These are phyloP conservation scores for Aspergillus sclerotialis DNA, from an alignment of 2,329 filamentous ascomycete species.

Conservation along the genomic window DNA sequence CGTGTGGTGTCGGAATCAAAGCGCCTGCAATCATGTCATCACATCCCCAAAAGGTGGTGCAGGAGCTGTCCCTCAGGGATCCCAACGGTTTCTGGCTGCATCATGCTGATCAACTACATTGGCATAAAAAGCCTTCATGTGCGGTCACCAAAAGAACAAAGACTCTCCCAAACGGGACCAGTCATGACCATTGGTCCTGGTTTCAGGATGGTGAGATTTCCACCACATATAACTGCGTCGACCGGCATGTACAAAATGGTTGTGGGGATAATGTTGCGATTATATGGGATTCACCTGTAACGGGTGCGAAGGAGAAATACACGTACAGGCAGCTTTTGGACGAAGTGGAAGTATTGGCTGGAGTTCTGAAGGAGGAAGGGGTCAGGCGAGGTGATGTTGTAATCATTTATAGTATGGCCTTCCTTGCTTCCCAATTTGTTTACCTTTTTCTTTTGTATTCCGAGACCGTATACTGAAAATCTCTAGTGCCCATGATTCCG, in stretches of 20 bases:
- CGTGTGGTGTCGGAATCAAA: conserved; percentile 1
- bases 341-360: conserved; percentile 76
- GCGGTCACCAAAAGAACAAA: conserved; percentile 57
- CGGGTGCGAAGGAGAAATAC: conserved; percentile 60
- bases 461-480: background rate
- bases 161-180: conserved; percentile 51
- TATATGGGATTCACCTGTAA: conserved; percentile 82
- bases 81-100: conserved; percentile 68
- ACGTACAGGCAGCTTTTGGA: conserved; percentile 70
- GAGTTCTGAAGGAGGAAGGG: conserved; percentile 73
- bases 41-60: conserved; percentile 44
- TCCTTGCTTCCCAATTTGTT: conserved; percentile 6
- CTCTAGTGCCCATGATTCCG: conserved; percentile 89
- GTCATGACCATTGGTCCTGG: conserved; percentile 79
- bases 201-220: conserved; percentile 84
- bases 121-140: conserved; percentile 67
- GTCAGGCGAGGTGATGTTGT: conserved; percentile 80
- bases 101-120: conserved; percentile 69
- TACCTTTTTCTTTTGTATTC: conserved; percentile 1
- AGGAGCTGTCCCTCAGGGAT: conserved; percentile 54
- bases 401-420: conserved; percentile 69
- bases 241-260: conserved; percentile 53
- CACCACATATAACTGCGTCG: conserved; percentile 86
- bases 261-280: conserved; percentile 67
- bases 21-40: conserved; percentile 13